Base-by-base conservation (phyloP, 1,284 basidiomycete genomes). In the Lentinula novae-zelandiae region DNA sequence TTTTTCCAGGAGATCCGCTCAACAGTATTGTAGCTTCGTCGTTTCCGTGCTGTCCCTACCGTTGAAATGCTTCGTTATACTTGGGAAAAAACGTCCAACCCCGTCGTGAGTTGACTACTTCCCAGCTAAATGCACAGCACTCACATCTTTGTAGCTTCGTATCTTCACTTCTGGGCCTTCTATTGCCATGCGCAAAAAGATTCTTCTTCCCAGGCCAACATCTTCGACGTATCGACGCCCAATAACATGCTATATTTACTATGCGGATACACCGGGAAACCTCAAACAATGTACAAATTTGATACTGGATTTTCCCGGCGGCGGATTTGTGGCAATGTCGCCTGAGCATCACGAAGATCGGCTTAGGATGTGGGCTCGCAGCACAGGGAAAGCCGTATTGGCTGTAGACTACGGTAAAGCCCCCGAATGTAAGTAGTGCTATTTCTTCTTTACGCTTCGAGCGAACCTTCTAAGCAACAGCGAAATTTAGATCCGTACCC, bases 71-170 rank as follows among this genome's bases (percentile, higher is more conserved):
- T 99, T 44, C 85, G 96, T 8, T 81, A 84, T 9, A 98, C 95
- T 7, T 98, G 96, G 96, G 94, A 98, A 74, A 99, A 99, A 80
- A 93, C 94, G 0, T 84, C 83, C 8, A 97, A 98, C 75, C 96
- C 95, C 62, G 93, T 95, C 76, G 92, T 92, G 68, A 64, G 82
- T 70, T 27, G 7, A 15, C n/a, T 5, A 60, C 15, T 64, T 57
- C 65, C 51, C 58, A 36, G 33, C 36, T 51, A 46, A 42, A n/a
- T 39, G 51, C 50, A 8, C 46, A 9, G 52, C 34, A 55, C 58
- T 15, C 39, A 46, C 61, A 9, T 48, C 63, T 58, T 61, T 54
- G 36, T 65, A 93, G 91, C 79, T 97, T 64, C 87, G 89, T 39
- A 73, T 88, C 22, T 67, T 92, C 50, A 86, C 75, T 75, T 60